Evolutionary conservation across 352 stramenopile species (phyloP).

Genomic region (Pythium volutum): DNA sequence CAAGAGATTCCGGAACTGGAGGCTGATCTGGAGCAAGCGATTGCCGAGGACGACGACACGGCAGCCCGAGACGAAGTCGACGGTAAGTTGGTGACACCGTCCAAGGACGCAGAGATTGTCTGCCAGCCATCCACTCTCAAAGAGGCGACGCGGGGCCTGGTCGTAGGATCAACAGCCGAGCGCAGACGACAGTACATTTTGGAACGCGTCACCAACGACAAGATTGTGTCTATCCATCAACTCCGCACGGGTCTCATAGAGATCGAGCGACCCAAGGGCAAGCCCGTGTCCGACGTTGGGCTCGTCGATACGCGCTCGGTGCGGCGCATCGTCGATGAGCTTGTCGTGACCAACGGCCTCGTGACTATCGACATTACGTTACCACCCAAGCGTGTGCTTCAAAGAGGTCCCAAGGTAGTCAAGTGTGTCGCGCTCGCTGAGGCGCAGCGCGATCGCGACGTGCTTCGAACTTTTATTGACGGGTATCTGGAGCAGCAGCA

Average conservation of each 20-base stretch:
- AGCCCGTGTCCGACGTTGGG: conserved; percentile 21
- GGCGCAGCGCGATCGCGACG: conserved; percentile 44
- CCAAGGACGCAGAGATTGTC: conserved; percentile 1
- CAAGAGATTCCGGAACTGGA: conserved; percentile 5
- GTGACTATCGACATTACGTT: conserved; percentile 66
- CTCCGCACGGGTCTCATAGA: conserved; percentile 53
- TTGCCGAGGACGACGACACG: not conserved
- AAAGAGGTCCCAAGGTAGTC: conserved; percentile 57
- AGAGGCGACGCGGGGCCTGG: conserved; percentile 42
- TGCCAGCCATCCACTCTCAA: conserved; percentile 60
- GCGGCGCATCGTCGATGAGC: conserved; percentile 58
- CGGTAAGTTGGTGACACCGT: not conserved
- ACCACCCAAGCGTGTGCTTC: conserved; percentile 59
- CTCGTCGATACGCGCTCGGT: conserved; percentile 70
- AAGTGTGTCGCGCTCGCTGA: conserved; percentile 66
- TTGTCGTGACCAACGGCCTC: conserved; percentile 44
- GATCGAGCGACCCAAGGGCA: conserved; percentile 34
- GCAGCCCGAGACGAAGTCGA: not conserved
- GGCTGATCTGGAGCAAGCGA: conserved; percentile 4
- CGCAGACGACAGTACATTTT: conserved; percentile 54
- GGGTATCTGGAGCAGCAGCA: conserved; percentile 63
- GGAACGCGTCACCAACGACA: conserved; percentile 49
- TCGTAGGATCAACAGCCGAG: conserved; percentile 54
- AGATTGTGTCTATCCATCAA: conserved; percentile 69
- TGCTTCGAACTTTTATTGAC: conserved; percentile 57